Evolutionary conservation across 768 basidiomycete species (phyloP), one percentile per base, ranked within the genome.

Genomic region (Phlebiopsis gigantea): DNA sequence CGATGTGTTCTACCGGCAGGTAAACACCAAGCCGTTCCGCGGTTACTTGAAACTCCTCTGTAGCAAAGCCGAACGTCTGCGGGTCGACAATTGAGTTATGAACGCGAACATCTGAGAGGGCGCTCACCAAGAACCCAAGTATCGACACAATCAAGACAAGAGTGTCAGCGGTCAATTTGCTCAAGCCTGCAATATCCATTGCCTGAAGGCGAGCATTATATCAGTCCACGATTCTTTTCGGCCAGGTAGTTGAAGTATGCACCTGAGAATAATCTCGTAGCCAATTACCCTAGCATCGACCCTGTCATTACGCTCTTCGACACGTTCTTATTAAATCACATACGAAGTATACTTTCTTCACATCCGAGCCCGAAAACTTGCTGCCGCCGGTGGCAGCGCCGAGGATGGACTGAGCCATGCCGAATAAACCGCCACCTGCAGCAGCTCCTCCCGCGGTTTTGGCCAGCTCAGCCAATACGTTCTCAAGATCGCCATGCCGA

Each of bases 401-500:
- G 41, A 81, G 52, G 25, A 84, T 63, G 5, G 75, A 76, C 8
- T 73, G 70, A 0, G 83, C 81, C 54, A 84, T 72, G 4, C 76
- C 75, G 19, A 87, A 65, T 54, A 86, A 70, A 14, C 63, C 63
- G 26, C 77, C 77, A 12, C 71, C 72, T 12, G 73, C 74, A 9
- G 73, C 74, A 25, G 69, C 71, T 55, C 73, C 71, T 15, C 81
- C 80, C 9, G 75, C 80, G 39, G 75, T 73, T 66, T 87, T 87
- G 51, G 77, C 77, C 5, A 86, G 70, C n/a, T 75, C 76, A 31
- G 78, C 77, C 25, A 88, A 77, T 59, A 85, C 77, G 63, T 81
- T 80, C 71, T 88, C 87, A 48, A 88, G 88, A 64, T 90, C 88
- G 14, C 87, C 85, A 74, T 88, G 87, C 50, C 86, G 75, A 69